Evolutionary conservation across 495 filamentous ascomycete genomes (phyloP).

Genomic region (Jackrogersella multiformis): DNA sequence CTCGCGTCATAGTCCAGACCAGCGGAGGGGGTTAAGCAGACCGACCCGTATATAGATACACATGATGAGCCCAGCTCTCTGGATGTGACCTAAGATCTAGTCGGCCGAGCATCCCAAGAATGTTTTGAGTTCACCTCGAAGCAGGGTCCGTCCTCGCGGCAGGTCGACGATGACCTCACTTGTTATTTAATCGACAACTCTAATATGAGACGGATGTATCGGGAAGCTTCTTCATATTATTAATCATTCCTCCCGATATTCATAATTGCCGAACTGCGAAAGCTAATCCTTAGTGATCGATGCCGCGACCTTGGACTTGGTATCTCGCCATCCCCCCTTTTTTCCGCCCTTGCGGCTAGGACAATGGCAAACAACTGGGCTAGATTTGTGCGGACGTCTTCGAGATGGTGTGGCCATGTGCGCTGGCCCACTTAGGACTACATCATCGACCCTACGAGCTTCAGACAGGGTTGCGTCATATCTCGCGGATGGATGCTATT

Average conservation of each 20-base stretch:
- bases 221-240: constrained; percentile 29
- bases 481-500: background rate
- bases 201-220: constrained; percentile 20
- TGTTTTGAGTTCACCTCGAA: constrained; percentile 5
- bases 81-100: constrained; percentile 1
- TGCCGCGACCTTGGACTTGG: constrained; percentile 28
- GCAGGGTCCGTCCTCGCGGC: constrained; percentile 11
- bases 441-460: constrained; percentile 4
- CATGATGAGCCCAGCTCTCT: constrained; percentile 17
- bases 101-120: background rate
- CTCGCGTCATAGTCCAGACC: constrained; percentile 5
- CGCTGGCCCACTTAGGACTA: background rate
- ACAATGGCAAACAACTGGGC: constrained; percentile 21
- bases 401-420: constrained; percentile 10
- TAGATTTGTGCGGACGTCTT: background rate
- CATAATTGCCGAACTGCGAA: background rate
- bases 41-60: background rate
- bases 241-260: background rate
- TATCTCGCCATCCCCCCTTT: background rate
- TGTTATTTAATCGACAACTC: background rate
- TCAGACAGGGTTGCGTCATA: constrained; percentile 27
- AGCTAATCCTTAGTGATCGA: background rate
- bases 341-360: background rate
- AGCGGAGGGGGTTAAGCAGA: background rate
- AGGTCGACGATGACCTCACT: constrained; percentile 18